phyloP scores from a whole-genome alignment of 441 rosid genomes.

The Populus tomentosa region DNA sequence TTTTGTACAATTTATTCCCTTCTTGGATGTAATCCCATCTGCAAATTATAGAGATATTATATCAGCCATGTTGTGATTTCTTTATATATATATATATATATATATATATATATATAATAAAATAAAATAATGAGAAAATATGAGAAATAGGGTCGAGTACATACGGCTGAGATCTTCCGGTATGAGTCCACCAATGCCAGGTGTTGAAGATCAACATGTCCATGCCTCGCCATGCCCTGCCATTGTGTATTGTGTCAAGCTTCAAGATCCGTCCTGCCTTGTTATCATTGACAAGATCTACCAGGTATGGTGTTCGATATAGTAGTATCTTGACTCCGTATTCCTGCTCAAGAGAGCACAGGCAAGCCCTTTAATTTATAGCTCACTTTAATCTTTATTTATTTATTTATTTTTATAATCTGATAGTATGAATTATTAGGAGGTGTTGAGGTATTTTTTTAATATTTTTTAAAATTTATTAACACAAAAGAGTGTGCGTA shows the following conservation, averaged over 20 bases:
- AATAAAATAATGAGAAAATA: not conserved
- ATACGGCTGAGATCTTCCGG: constrained; percentile 59
- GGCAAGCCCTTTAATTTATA: not conserved
- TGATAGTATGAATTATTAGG: not conserved
- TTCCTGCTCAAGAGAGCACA: constrained; percentile 36
- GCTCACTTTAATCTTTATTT: not conserved
- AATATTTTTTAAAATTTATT: no score
- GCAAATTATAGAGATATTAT: not conserved
- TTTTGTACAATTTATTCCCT: constrained; percentile 25
- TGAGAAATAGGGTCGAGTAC: not conserved
- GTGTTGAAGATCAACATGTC: constrained; percentile 64
- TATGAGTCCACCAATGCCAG: constrained; percentile 96
- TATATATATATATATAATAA: no score
- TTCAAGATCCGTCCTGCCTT: constrained; percentile 41
- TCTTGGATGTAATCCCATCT: constrained; percentile 52
- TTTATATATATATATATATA: no score
- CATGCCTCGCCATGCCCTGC: constrained; percentile 44
- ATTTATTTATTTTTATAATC: no score
- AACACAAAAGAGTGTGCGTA: not conserved
- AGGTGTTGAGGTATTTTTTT: not conserved
- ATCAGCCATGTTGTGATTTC: not conserved
- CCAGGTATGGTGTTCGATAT: constrained; percentile 62
- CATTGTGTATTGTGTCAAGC: constrained; percentile 46
- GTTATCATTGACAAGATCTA: constrained; percentile 40
- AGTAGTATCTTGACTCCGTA: constrained; percentile 53